Conservation (phyloP, 208 protist genomes). For the Sergeia podlipaevii region DNA sequence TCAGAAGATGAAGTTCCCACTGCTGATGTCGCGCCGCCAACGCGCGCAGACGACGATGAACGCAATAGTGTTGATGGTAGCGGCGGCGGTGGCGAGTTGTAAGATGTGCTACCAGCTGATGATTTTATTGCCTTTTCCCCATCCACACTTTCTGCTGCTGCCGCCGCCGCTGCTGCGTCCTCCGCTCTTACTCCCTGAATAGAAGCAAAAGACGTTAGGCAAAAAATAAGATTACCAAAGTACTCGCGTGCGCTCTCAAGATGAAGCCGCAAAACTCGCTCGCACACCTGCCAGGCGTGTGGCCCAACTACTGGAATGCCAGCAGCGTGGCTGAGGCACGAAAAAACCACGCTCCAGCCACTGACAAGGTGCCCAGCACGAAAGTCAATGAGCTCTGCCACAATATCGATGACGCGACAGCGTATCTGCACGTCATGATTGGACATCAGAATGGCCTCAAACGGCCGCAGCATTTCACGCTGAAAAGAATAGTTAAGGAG, state of each 20-base stretch:
- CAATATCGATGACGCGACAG: conserved; percentile 53
- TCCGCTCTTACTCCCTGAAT: conserved; percentile 11
- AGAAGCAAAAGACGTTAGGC: conserved; percentile 81
- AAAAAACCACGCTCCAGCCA: conserved; percentile 83
- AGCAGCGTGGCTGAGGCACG: conserved; percentile 70
- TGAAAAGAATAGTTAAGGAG: conserved; percentile 84
- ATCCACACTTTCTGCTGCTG: too few species aligned
- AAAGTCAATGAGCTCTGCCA: conserved; percentile 77
- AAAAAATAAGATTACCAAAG: conserved; percentile 82
- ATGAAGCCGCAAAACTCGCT: conserved; percentile 55
- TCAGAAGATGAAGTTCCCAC: too few species aligned
- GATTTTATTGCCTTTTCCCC: too few species aligned
- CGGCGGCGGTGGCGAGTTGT: too few species aligned
- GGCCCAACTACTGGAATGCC: conserved; percentile 71
- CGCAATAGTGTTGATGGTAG: too few species aligned
- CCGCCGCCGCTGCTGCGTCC: too few species aligned
- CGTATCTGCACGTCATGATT: conserved; percentile 60
- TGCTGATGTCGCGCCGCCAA: too few species aligned
- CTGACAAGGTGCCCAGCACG: conserved; percentile 68
- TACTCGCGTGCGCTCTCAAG: conserved; percentile 65
- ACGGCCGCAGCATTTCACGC: conserved; percentile 77
- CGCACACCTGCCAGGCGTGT: conserved; percentile 59
- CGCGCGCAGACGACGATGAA: too few species aligned
- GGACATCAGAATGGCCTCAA: conserved; percentile 70
- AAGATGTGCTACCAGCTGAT: too few species aligned